Evolutionary conservation across 2,329 filamentous ascomycete species (phyloP), one percentile per base, ranked within the genome.

Genomic region (Cryphonectria parasitica): DNA sequence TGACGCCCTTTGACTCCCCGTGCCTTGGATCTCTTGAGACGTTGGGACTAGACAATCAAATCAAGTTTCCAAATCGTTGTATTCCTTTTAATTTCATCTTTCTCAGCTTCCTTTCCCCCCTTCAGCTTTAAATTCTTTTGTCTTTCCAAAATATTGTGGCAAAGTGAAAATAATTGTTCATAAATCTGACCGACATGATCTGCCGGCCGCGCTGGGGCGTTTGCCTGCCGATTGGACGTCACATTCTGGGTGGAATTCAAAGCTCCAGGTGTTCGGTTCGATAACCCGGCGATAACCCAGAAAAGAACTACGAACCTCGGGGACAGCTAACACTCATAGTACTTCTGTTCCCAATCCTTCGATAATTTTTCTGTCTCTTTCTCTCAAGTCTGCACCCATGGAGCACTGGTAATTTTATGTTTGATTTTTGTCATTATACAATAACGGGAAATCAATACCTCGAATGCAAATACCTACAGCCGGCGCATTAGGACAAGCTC

Each of bases 211-310:
- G 13, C 25, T 19, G 39, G 39, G 28, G 39, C 15, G 36, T 67
- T 68, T 72, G 71, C 71, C 68, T 68, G 71, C 68, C 71, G 64
- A 56, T 43, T 56, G 67, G 52, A 60, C 60, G 65, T 70, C 54
- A 67, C 58, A 34, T 41, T 39, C 41, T 43, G 22, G 28, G 43
- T 58, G 45, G 45, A 64, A 22, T 52, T 39, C 25, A 60, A 71
- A 72, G 71, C 71, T 72, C 71, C 71, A 71, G 64, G 71, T 72
- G 71, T 72, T 66, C 64, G 64, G 22, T 66, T 56, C 36, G 67
- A 54, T 69, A 52, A 67, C 34, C 65, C 54, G 62, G 39, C 45
- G 39, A 58, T 64, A 41, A 41, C 43, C 60, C 64, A 65, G 60
- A 6, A 39, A 39, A 39, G 36, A 43, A 64, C 65, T 65, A 62